Evolutionary conservation across 768 basidiomycete species (phyloP).

Genomic region (Suillus hirtellus): DNA sequence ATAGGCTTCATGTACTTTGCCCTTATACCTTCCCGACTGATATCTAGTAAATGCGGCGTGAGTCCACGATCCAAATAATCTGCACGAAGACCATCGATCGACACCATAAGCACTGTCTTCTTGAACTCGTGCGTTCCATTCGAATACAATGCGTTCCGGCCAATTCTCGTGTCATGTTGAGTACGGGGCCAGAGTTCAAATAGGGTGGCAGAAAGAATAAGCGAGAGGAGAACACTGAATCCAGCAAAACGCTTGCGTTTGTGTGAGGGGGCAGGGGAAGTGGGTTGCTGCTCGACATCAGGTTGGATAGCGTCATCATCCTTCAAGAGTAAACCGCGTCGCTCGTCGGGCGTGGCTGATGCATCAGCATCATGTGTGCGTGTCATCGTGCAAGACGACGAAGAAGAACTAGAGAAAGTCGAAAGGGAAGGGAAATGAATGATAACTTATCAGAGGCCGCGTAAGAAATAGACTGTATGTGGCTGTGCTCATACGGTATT

Average conservation of each 20-base stretch:
- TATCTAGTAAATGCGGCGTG: constrained; percentile 79
- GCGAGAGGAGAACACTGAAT: constrained; percentile 18
- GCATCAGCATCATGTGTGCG: not conserved
- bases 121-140: constrained; percentile 86
- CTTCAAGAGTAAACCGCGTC: constrained; percentile 22
- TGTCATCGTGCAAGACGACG: not conserved
- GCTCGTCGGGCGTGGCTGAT: constrained; percentile 21
- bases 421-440: not conserved
- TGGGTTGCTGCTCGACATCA: constrained; percentile 7
- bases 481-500: constrained; percentile 16
- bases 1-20: constrained; percentile 88
- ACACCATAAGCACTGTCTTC: constrained; percentile 80
- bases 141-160: constrained; percentile 44
- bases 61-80: constrained; percentile 85
- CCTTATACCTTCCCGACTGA: constrained; percentile 80
- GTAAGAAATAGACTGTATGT: not conserved
- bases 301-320: constrained; percentile 11
- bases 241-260: constrained; percentile 18
- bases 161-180: not conserved
- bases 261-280: not conserved
- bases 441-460: no score
- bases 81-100: constrained; percentile 84
- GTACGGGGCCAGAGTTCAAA: not conserved
- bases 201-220: constrained; percentile 19
- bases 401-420: not conserved